phyloP scores from a whole-genome alignment of 345 rosid genomes.

The Citrus glauca region DNA sequence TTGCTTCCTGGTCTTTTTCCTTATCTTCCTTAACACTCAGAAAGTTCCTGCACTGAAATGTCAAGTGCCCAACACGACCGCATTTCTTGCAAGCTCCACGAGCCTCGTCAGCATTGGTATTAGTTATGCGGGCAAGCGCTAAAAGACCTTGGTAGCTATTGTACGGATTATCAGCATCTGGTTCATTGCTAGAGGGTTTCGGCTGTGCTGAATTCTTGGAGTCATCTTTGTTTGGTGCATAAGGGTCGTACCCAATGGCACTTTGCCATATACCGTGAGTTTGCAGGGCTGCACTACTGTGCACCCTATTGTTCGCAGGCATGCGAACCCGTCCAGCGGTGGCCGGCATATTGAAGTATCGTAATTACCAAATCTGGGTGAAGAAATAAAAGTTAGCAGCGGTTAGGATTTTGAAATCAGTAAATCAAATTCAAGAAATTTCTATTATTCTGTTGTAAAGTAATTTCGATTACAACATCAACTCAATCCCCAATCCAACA shows the following conservation, averaged over 20 bases:
- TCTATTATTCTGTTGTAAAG: background rate
- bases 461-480: background rate
- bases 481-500: background rate
- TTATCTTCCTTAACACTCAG: slow-evolving; percentile 77
- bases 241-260: slow-evolving; percentile 93
- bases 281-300: slow-evolving; percentile 96
- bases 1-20: slow-evolving; percentile 56
- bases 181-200: slow-evolving; percentile 39
- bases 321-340: slow-evolving; percentile 99
- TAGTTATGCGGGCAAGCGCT: slow-evolving; percentile 79
- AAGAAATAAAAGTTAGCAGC: background rate
- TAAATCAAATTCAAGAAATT: background rate
- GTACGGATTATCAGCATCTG: slow-evolving; percentile 72
- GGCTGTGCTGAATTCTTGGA: slow-evolving; percentile 43
- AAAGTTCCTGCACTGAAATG: slow-evolving; percentile 86
- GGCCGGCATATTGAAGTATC: slow-evolving; percentile 78
- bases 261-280: slow-evolving; percentile 99
- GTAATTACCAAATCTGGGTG: background rate
- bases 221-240: slow-evolving; percentile 87
- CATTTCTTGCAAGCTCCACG: slow-evolving; percentile 92
- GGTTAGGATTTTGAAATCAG: background rate
- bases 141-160: slow-evolving; percentile 80
- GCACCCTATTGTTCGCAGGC: slow-evolving; percentile 99
- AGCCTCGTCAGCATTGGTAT: slow-evolving; percentile 73
- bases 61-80: slow-evolving; percentile 91